These are phyloP conservation scores for Clitopilus hobsonii DNA, from an alignment of 768 basidiomycete genomes.

Conservation along the genomic window DNA sequence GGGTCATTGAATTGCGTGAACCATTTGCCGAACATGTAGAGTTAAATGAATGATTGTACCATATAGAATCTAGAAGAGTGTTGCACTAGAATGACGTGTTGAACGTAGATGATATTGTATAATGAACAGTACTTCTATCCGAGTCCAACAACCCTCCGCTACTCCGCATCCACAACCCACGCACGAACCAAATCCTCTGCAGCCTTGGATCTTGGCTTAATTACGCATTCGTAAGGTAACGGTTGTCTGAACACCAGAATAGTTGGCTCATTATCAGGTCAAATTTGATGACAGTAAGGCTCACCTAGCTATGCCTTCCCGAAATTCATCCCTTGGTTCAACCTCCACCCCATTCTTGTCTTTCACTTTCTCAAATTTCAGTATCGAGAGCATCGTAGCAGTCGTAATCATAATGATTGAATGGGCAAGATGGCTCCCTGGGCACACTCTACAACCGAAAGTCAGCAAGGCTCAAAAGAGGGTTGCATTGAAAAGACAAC, in stretches of 20 bases:
- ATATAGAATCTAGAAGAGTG: no score
- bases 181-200: background rate
- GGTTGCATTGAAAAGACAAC: background rate
- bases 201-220: background rate
- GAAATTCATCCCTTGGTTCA: slow-evolving; percentile 27
- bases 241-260: background rate
- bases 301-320: no score
- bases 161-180: no score
- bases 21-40: background rate
- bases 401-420: slow-evolving; percentile 20
- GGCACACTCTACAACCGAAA: slow-evolving; percentile 13
- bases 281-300: background rate
- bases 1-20: background rate
- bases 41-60: no score
- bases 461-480: background rate
- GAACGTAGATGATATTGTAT: no score
- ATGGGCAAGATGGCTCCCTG: slow-evolving; percentile 24
- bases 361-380: slow-evolving; percentile 16
- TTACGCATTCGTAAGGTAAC: background rate
- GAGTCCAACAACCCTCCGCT: no score
- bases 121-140: no score
- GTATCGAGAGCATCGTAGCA: slow-evolving; percentile 22
- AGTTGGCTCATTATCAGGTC: background rate
- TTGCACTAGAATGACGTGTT: no score
- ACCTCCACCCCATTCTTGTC: slow-evolving; percentile 20